Evolutionary conservation across 2,329 filamentous ascomycete genomes (phyloP), one percentile per base, ranked within the genome.

Genomic region (Rhinocladiella similis): DNA sequence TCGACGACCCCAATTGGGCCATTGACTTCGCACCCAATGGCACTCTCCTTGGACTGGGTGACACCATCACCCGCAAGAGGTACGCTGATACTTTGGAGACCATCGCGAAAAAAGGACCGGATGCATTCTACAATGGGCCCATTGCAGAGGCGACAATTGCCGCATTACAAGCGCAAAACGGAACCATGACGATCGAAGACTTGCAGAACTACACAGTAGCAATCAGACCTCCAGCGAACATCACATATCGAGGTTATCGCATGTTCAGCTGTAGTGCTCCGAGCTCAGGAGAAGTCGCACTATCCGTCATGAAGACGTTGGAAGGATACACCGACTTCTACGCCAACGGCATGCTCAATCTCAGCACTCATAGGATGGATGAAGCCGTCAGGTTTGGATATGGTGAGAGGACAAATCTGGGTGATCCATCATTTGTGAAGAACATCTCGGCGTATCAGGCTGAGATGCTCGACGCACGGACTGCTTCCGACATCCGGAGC

Each of bases 321-420:
- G 87, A 93, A 70, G 88, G 89, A 16, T 95, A 91, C 66, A 74
- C 82, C 0, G 71, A 75, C 36, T 85, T 93, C 47, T 85, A 83
- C 16, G 74, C 83, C 12, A 72, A 75, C 1, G 75, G 82, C 42
- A 74, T 72, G 16, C 63, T 82, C 18, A 86, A 90, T 64, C 75
- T 95, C 0, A 90, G 86, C 36, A 87, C 87, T 0, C 94, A 97
- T 72, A 84, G 89, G 13, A 81, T 96, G 62, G 85, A 91, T 67
- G 94, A 97, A 77, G 88, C 91, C 12, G 90, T 96, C 76, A 83
- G 91, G 19, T 97, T 96, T 70, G 91, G 84, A 2, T 97, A 97
- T 69, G 91, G 87, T 3, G 77, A 88, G 65, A 85, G 91, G 55
- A 80, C 85, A n/a, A 80, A 86, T 25, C 81, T 97, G 0, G 93